Percentiles rank a stretch among this genome's conserved stretches.
phyloP scores from a whole-genome alignment of 768 basidiomycete species.

The Mycena maculata region DNA sequence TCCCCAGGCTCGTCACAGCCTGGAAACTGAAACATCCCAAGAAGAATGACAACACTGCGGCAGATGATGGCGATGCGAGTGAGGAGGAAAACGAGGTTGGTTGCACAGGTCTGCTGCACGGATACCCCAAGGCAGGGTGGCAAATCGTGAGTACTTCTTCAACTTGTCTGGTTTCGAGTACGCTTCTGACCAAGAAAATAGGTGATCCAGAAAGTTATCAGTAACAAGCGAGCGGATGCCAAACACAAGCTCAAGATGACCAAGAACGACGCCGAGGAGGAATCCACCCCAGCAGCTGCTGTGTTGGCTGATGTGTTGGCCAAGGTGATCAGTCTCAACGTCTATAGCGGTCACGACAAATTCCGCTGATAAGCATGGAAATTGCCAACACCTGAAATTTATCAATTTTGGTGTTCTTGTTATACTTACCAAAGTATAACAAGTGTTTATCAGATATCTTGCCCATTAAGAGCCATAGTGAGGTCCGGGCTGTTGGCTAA shows the following conservation, averaged over 20 bases:
- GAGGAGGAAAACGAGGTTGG: constrained; percentile 3
- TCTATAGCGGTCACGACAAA: constrained; percentile 18
- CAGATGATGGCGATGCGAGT: not conserved
- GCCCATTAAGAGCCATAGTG: too few relatives aligned
- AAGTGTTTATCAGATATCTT: too few relatives aligned
- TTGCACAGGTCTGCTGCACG: not conserved
- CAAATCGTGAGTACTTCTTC: not conserved
- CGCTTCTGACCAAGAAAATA: not conserved
- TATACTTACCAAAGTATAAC: too few relatives aligned
- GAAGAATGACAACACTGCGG: not conserved
- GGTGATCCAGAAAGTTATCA: constrained; percentile 26
- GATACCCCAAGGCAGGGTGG: constrained; percentile 18
- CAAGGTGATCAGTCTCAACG: constrained; percentile 4
- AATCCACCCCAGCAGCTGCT: not conserved
- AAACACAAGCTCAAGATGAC: not conserved
- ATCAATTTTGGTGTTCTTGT: too few relatives aligned
- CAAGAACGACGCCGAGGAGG: not conserved
- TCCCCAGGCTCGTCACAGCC: constrained; percentile 12
- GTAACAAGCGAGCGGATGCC: constrained; percentile 16
- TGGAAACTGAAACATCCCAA: not conserved
- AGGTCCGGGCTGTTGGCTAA: too few relatives aligned
- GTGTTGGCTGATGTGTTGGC: not conserved
- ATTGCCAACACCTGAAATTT: too few relatives aligned
- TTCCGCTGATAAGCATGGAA: too few relatives aligned
- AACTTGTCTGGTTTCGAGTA: not conserved